Conservation (phyloP, 78 protist genomes). For the Planoprotostelium fungivorum region DNA sequence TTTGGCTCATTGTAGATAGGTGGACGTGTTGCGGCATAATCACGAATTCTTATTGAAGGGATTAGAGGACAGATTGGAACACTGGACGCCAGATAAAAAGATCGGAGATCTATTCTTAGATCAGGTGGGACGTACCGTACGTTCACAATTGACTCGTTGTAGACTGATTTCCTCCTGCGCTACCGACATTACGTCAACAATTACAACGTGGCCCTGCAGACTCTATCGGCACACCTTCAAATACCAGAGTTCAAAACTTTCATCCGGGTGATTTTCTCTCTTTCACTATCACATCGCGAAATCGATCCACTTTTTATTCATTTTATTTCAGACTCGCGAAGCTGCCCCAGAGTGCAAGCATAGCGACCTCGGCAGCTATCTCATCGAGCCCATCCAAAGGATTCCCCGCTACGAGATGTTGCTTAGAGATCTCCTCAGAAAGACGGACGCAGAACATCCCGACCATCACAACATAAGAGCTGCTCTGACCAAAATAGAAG, state of each 20-base stretch:
- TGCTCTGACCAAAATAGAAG: constrained; percentile 24
- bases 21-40: background rate
- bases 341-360: background rate
- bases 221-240: background rate
- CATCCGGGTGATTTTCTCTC: background rate
- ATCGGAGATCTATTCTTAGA: background rate
- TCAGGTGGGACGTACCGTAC: background rate
- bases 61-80: background rate
- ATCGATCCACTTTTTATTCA: background rate
- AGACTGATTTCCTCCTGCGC: background rate
- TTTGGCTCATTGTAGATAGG: background rate
- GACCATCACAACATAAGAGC: constrained; percentile 18
- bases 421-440: constrained; percentile 45
- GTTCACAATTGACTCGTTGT: background rate
- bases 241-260: background rate
- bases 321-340: background rate
- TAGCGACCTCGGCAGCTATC: constrained; percentile 40
- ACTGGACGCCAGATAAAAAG: background rate
- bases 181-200: background rate
- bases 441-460: constrained; percentile 40
- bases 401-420: constrained; percentile 63
- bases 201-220: background rate
- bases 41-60: background rate
- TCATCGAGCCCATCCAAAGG: constrained; percentile 63
- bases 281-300: background rate